Percentiles rank a stretch among this genome's conserved stretches.
phyloP scores from a whole-genome alignment of 306 rosid genomes.

The Cyclanthera cordifolia region DNA sequence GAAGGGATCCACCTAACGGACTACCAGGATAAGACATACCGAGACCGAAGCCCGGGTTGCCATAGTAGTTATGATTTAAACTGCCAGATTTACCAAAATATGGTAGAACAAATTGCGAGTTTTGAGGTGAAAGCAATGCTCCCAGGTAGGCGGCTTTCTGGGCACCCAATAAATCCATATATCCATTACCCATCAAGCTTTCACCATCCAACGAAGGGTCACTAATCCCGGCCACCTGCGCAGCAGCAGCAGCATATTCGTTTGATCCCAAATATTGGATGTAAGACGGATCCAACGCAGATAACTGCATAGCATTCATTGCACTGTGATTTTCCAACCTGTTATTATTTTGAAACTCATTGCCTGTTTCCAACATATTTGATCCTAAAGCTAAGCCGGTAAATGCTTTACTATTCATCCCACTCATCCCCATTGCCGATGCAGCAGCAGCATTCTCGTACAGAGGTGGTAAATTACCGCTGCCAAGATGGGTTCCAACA shows the following conservation, averaged over 20 bases:
- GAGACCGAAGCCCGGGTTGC: constrained; percentile 54
- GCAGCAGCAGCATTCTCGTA: constrained; percentile 83
- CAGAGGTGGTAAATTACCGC: constrained; percentile 61
- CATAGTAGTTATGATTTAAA: constrained; percentile 63
- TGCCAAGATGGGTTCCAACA: constrained; percentile 67
- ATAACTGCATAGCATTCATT: constrained; percentile 50
- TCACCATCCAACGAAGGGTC: constrained; percentile 59
- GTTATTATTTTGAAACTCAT: constrained; percentile 49
- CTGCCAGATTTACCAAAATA: constrained; percentile 51
- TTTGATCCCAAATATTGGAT: constrained; percentile 71
- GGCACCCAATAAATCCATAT: constrained; percentile 36
- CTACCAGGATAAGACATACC: constrained; percentile 81
- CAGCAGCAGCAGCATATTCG: constrained; percentile 37
- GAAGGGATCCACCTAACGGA: constrained; percentile 53
- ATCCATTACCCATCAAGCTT: constrained; percentile 42
- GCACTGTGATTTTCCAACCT: constrained; percentile 59
- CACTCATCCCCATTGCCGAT: constrained; percentile 56
- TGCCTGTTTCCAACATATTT: constrained; percentile 26
- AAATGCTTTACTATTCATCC: constrained; percentile 60
- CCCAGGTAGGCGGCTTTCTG: constrained; percentile 76
- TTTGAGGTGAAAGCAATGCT: constrained; percentile 51
- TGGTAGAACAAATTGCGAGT: constrained; percentile 55
- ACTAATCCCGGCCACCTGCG: constrained; percentile 56
- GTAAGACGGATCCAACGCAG: constrained; percentile 68
- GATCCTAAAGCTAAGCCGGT: constrained; percentile 55